Evolutionary conservation across 2,329 filamentous ascomycete genomes (phyloP).

Genomic region (Xenoacremonium recifei): DNA sequence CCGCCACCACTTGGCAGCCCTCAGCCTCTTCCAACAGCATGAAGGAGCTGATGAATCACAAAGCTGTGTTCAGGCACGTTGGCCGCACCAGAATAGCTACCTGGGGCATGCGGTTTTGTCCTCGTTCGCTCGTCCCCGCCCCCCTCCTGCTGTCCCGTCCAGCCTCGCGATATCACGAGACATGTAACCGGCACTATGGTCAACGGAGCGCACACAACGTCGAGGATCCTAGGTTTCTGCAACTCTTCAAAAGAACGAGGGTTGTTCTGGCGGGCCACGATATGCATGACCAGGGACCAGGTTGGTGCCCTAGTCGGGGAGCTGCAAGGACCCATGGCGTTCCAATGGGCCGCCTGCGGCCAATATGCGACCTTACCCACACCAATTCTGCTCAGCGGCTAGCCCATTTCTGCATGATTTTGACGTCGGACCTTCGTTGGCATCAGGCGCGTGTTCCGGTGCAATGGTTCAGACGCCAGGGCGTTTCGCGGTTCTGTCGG

Average conservation of each 20-base stretch:
- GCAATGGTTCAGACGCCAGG: slow-evolving; percentile 15
- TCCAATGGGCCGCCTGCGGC: slow-evolving; percentile 22
- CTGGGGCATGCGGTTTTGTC: too few relatives aligned
- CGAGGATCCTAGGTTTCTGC: slow-evolving; percentile 6
- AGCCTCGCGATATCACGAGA: too few relatives aligned
- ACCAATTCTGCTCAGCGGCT: slow-evolving; percentile 20
- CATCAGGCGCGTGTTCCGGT: slow-evolving; percentile 24
- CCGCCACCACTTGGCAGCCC: too few relatives aligned
- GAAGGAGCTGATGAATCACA: too few relatives aligned
- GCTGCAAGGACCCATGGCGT: slow-evolving; percentile 14
- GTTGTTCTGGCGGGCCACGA: slow-evolving; percentile 17
- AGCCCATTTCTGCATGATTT: slow-evolving; percentile 19
- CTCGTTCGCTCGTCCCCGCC: too few relatives aligned
- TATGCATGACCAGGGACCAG: slow-evolving; percentile 19
- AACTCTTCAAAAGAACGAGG: slow-evolving; percentile 13
- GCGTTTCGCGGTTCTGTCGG: too few relatives aligned
- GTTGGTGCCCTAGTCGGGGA: slow-evolving; percentile 9
- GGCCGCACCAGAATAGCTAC: too few relatives aligned
- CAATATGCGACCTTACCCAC: slow-evolving; percentile 22
- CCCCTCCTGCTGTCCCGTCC: too few relatives aligned
- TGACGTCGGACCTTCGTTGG: slow-evolving; percentile 19
- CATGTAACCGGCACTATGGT: not conserved
- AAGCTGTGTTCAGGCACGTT: too few relatives aligned
- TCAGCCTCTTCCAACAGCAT: too few relatives aligned
- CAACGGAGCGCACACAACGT: not conserved